phyloP scores from a whole-genome alignment of 768 basidiomycete genomes.

The Dioszegia aurantiaca region DNA sequence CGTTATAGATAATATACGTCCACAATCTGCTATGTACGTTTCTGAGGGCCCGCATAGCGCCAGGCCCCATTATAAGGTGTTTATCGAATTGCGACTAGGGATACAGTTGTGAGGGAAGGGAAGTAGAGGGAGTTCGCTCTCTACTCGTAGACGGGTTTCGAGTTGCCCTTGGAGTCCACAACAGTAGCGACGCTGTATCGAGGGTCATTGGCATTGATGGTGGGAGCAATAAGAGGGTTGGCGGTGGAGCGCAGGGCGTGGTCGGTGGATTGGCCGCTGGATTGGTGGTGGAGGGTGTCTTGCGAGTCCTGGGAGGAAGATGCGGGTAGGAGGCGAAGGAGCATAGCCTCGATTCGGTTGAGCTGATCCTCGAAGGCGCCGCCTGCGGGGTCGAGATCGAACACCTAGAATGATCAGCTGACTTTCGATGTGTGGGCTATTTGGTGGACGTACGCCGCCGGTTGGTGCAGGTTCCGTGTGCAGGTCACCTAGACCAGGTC shows the following conservation, averaged over 20 bases:
- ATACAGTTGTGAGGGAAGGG: too few relatives aligned
- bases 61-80: too few relatives aligned
- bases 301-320: neutral
- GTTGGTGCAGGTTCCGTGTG: slow-evolving; percentile 32
- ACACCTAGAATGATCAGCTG: slow-evolving; percentile 17
- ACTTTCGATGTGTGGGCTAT: neutral
- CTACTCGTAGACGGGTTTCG: slow-evolving; percentile 1
- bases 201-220: neutral
- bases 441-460: slow-evolving; percentile 22
- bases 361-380: slow-evolving; percentile 4
- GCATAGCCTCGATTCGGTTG: slow-evolving; percentile 36
- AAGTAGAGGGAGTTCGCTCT: too few relatives aligned
- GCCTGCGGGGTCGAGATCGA: slow-evolving; percentile 8
- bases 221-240: neutral
- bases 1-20: too few relatives aligned
- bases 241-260: neutral
- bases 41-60: too few relatives aligned
- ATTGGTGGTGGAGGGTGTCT: too few relatives aligned
- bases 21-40: too few relatives aligned
- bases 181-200: slow-evolving; percentile 1
- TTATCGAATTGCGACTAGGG: too few relatives aligned
- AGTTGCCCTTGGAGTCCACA: neutral
- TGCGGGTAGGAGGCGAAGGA: slow-evolving; percentile 8
- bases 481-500: slow-evolving; percentile 49
- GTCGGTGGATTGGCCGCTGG: too few relatives aligned